Evolutionary conservation across 345 rosid genomes (phyloP), one percentile per base, ranked within the genome.

Genomic region (Camelina neglecta): DNA sequence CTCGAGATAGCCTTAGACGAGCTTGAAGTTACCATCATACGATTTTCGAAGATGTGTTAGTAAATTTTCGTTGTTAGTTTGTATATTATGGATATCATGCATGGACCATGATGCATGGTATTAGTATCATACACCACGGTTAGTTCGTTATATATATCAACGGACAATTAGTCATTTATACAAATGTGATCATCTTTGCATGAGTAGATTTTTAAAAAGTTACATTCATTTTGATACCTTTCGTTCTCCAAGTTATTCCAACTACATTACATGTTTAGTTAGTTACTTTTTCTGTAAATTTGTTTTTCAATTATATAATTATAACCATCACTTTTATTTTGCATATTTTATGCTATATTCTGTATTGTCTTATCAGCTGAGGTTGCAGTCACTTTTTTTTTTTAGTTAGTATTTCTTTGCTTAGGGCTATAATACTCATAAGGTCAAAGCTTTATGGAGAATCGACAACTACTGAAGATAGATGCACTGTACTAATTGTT

Each of bases 371-470:
- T 47, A 5, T 44, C 47, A 70, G 16, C 38, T 65, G 49, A 65
- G 65, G 65, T 33, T 55, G 48, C 45, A 56, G 56, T 21, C 47
- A 45, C 23, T 16, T 59, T 18, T 57, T 56, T 64, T n/a, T 33
- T 44, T 15, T 18, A 18, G 18, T 55, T 2, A 1, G 11, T 62
- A 24, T 47, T 47, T n/a, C 1, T 7, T 49, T 5, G 26, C 18
- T 16, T 56, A 56, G 47, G 48, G 23, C n/a, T 16, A 48, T 60
- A 15, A 75, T 33, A 33, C 16, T 35, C 1, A 8, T 42, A 51
- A 54, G 70, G 75, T 61, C 79, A 69, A 61, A 45, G 69, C 18
- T 69, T 51, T 50, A 41, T 21, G 26, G 13, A 53, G 74, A 75
- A 69, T 68, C 44, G 31, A 29, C 31, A 44, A 59, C 9, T 58